Evolutionary conservation across 805 yeast genomes (phyloP).

Genomic region (Cyberlindnera meyerae): DNA sequence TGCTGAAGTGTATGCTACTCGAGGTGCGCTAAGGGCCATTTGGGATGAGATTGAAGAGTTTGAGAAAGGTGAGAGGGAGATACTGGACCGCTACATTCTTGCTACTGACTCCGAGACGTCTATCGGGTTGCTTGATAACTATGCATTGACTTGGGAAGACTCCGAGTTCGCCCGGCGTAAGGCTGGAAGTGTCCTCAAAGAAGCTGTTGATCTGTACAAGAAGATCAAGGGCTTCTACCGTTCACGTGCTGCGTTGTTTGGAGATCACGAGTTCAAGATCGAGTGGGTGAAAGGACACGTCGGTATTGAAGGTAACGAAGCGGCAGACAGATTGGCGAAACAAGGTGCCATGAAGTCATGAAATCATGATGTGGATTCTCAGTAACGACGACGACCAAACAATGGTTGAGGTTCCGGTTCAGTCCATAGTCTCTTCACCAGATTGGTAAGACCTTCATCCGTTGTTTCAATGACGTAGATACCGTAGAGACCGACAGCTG

Average conservation of each 20-base stretch:
- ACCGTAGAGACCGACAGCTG: conserved; percentile 69
- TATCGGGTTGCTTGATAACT: conserved; percentile 47
- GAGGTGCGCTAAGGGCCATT: conserved; percentile 46
- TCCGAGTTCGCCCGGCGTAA: conserved; percentile 46
- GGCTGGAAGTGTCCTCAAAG: conserved; percentile 29
- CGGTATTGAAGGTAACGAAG: conserved; percentile 66
- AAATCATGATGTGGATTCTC: not conserved
- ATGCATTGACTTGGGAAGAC: conserved; percentile 52
- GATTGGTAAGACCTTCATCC: conserved; percentile 70
- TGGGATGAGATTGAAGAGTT: conserved; percentile 27
- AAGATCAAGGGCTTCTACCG: conserved; percentile 35
- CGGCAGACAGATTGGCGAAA: conserved; percentile 73
- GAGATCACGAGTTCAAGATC: conserved; percentile 38
- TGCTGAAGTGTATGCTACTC: conserved; percentile 72
- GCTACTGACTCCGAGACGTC: conserved; percentile 71
- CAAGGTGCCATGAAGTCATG: conserved; percentile 42
- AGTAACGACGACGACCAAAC: conserved; percentile 11
- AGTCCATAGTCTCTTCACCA: conserved; percentile 42
- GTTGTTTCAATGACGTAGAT: conserved; percentile 77
- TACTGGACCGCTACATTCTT: conserved; percentile 36
- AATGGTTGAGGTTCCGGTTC: conserved; percentile 19
- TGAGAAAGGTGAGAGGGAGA: conserved; percentile 12
- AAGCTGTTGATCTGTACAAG: conserved; percentile 37
- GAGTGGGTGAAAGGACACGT: conserved; percentile 70
- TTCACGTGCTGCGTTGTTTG: conserved; percentile 20